Conservation (phyloP, 805 yeast genomes). For the Hanseniaspora singularis region DNA sequence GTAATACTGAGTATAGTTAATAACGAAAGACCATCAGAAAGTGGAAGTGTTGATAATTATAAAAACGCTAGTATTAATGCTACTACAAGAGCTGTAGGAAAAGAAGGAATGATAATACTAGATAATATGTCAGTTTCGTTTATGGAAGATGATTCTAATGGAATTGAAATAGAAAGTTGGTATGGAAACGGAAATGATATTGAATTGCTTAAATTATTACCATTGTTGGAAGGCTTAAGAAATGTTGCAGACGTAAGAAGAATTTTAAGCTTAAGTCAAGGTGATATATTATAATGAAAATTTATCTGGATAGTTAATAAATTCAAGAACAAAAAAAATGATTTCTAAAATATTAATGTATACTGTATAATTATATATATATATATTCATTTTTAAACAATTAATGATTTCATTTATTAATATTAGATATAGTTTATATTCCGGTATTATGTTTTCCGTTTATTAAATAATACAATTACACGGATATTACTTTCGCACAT, state of each 20-base stretch:
- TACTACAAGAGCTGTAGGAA: constrained; percentile 31
- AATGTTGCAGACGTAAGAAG: constrained; percentile 13
- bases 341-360: too few relatives aligned
- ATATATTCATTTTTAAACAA: too few relatives aligned
- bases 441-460: too few relatives aligned
- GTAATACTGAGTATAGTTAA: too few relatives aligned
- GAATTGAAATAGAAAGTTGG: constrained; percentile 94
- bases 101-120: constrained; percentile 41
- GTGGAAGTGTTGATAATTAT: background rate
- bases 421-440: too few relatives aligned
- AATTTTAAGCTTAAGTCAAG: background rate
- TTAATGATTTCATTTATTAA: too few relatives aligned
- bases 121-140: constrained; percentile 92
- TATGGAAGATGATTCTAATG: constrained; percentile 72
- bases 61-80: constrained; percentile 1
- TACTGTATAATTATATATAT: too few relatives aligned
- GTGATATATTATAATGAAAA: background rate
- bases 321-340: too few relatives aligned
- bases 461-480: too few relatives aligned
- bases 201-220: constrained; percentile 69
- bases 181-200: constrained; percentile 88
- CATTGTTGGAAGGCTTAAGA: constrained; percentile 51
- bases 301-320: too few relatives aligned
- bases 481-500: too few relatives aligned
- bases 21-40: too few relatives aligned